Conservation (phyloP, 345 rosid genomes). For the Toxicodendron radicans region DNA sequence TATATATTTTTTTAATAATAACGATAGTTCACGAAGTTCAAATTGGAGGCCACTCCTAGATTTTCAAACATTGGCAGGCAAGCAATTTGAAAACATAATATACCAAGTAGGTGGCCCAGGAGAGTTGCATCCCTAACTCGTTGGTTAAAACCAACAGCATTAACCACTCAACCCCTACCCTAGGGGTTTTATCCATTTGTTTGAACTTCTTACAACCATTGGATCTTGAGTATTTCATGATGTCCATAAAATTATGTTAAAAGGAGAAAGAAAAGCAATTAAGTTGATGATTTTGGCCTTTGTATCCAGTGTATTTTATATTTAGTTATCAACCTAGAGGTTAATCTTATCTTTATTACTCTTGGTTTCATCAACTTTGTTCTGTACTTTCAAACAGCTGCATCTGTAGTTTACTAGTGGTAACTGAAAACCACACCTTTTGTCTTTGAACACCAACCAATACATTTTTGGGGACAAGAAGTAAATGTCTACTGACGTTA, state of each 20-base stretch:
- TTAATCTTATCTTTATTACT: background rate
- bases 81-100: background rate
- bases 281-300: background rate
- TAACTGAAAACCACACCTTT: background rate
- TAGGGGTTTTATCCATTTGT: background rate
- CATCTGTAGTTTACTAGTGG: background rate
- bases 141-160: background rate
- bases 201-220: background rate
- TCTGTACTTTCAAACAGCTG: conserved; percentile 1
- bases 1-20: no score
- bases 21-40: no score
- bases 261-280: background rate
- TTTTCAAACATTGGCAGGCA: background rate
- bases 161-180: background rate
- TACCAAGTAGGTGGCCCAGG: background rate
- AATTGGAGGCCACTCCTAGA: background rate
- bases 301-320: background rate
- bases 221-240: background rate
- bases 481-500: background rate
- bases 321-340: background rate
- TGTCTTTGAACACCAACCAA: background rate
- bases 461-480: conserved; percentile 5
- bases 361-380: background rate
- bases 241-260: background rate
- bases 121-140: background rate